These are phyloP conservation scores for Crataegus laevigata DNA, from an alignment of 306 rosid species.

Conservation along the genomic window DNA sequence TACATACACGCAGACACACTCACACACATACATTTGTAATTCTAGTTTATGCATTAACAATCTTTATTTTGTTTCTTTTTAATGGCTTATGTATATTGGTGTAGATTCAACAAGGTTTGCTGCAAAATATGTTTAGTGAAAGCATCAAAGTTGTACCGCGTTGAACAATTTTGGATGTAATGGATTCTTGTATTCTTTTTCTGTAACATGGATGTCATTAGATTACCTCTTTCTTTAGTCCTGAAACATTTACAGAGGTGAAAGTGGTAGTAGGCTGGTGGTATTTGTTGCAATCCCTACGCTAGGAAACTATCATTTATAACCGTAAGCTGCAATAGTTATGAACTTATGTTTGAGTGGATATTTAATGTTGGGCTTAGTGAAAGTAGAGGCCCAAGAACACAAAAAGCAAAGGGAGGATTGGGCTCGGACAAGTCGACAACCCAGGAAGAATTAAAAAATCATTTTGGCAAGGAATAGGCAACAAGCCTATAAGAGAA, in stretches of 20 bases:
- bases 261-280: conserved; percentile 46
- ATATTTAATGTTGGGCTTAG: no score
- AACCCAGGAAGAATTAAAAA: no score
- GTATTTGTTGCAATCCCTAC: conserved; percentile 90
- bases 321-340: no score
- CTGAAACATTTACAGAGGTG: conserved; percentile 53
- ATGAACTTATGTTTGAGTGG: no score
- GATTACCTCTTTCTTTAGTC: background rate
- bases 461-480: no score
- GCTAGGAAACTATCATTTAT: conserved; percentile 2
- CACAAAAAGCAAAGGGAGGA: no score
- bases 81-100: background rate
- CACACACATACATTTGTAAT: background rate
- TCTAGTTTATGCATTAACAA: background rate
- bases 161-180: background rate
- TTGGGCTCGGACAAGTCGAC: no score
- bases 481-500: no score
- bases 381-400: no score
- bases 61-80: background rate
- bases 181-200: background rate
- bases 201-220: no score
- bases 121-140: background rate
- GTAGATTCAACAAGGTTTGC: background rate
- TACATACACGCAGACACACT: background rate
- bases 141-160: background rate